phyloP scores from a whole-genome alignment of 2,329 filamentous ascomycete species.

The Coniochaeta hoffmannii region DNA sequence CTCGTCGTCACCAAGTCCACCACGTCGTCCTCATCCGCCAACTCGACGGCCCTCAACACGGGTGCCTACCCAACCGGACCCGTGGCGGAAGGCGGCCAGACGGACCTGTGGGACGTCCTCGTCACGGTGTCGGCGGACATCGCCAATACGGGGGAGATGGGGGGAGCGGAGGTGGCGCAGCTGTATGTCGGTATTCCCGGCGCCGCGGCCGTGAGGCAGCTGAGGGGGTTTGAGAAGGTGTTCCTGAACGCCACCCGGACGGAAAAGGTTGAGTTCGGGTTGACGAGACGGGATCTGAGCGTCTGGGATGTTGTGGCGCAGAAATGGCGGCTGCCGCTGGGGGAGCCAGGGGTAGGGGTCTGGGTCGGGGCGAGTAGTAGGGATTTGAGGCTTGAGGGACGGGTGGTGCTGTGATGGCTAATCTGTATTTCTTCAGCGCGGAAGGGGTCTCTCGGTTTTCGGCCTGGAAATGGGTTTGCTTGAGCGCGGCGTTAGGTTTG shows the following conservation, averaged over 20 bases:
- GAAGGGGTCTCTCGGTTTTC: too few relatives aligned
- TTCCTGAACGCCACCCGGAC: constrained; percentile 37
- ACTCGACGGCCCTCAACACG: background rate
- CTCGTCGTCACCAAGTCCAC: constrained; percentile 26
- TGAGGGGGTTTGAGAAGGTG: constrained; percentile 61
- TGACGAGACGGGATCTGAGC: constrained; percentile 59
- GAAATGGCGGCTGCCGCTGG: constrained; percentile 48
- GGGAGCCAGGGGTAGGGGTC: constrained; percentile 32
- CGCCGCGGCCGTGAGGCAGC: constrained; percentile 43
- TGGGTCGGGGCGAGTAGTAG: constrained; percentile 41
- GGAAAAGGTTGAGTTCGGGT: constrained; percentile 37
- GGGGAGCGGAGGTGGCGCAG: constrained; percentile 38
- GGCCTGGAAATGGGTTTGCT: too few relatives aligned
- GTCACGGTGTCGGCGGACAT: constrained; percentile 30
- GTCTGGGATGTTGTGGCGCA: constrained; percentile 56
- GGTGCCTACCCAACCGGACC: constrained; percentile 29
- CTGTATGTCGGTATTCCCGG: constrained; percentile 39
- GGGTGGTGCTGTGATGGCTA: constrained; percentile 16
- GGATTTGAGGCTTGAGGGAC: constrained; percentile 31
- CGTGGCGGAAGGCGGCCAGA: constrained; percentile 34
- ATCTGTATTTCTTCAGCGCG: too few relatives aligned
- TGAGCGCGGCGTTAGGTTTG: too few relatives aligned
- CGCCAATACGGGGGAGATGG: constrained; percentile 31
- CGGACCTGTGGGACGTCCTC: constrained; percentile 40
- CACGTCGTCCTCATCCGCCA: constrained; percentile 12